Conservation (phyloP, 768 basidiomycete genomes). For the Asterophora lycoperdoides region DNA sequence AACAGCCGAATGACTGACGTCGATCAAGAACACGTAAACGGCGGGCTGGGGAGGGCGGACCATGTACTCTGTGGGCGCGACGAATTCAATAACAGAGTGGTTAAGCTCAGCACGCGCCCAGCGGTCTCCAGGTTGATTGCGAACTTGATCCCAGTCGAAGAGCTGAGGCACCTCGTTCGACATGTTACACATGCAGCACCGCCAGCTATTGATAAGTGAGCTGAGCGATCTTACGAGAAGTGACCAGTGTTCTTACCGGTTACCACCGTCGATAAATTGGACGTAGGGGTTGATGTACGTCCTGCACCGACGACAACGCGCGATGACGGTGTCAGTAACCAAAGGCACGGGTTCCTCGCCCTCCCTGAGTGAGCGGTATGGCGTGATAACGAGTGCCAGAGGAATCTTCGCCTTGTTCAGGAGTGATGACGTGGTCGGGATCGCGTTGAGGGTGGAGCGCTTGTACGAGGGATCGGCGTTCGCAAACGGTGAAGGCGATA, state of each 20-base stretch:
- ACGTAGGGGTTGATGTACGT: constrained; percentile 98
- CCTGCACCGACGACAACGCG: constrained; percentile 91
- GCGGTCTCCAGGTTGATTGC: constrained; percentile 91
- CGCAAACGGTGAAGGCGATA: constrained; percentile 72
- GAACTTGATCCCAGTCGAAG: constrained; percentile 96
- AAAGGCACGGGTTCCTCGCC: constrained; percentile 86
- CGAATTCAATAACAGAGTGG: constrained; percentile 90
- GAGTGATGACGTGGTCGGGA: constrained; percentile 86
- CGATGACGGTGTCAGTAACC: constrained; percentile 90
- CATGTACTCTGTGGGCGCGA: constrained; percentile 99
- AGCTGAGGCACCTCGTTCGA: constrained; percentile 97
- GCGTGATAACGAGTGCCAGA: constrained; percentile 83
- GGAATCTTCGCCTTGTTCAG: constrained; percentile 89
- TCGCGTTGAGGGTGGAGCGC: constrained; percentile 85
- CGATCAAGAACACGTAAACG: constrained; percentile 95
- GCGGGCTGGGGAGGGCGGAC: constrained; percentile 97
- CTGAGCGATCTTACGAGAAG: background rate
- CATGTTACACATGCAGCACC: constrained; percentile 98
- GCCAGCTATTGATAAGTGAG: constrained; percentile 59
- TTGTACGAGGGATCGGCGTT: constrained; percentile 92
- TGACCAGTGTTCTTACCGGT: constrained; percentile 49
- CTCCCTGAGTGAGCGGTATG: constrained; percentile 81
- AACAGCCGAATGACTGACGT: constrained; percentile 89
- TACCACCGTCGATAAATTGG: constrained; percentile 96
- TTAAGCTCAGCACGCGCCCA: constrained; percentile 95